These are phyloP conservation scores for Tulasnella sp. DNA, from an alignment of 768 basidiomycete genomes.

Conservation along the genomic window DNA sequence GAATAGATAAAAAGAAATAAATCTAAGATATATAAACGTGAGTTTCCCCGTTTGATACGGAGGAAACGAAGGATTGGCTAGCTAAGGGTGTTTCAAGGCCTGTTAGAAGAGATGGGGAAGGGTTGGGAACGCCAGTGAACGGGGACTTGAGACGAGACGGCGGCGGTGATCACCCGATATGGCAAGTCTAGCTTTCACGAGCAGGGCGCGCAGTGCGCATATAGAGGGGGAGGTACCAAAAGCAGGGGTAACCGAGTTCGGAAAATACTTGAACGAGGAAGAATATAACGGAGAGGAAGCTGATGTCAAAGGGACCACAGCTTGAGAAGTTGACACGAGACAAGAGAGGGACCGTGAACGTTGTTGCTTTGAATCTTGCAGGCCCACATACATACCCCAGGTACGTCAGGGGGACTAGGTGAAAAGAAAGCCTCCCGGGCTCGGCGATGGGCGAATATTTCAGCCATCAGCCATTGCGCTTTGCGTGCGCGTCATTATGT, in stretches of 20 bases:
- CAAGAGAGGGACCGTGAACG: neutral
- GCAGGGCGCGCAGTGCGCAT: neutral
- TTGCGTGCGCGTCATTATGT: too few species aligned
- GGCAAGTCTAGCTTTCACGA: neutral
- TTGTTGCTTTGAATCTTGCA: neutral
- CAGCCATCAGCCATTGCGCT: too few species aligned
- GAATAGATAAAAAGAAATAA: neutral
- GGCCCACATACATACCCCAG: too few species aligned
- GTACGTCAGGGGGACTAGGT: too few species aligned
- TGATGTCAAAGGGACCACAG: neutral
- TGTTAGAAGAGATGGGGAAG: neutral
- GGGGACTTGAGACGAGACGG: conserved; percentile 6
- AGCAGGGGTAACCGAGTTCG: neutral
- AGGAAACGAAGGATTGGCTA: neutral
- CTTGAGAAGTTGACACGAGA: neutral
- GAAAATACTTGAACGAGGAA: neutral
- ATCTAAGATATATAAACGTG: neutral
- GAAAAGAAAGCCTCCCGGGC: too few species aligned
- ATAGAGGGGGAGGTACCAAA: neutral
- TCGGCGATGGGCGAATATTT: too few species aligned
- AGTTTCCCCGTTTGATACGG: neutral
- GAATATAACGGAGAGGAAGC: neutral
- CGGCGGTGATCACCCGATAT: conserved; percentile 3
- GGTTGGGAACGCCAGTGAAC: neutral
- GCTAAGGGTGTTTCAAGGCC: neutral